Evolutionary conservation across 208 protist species (phyloP), one percentile per base, ranked within the genome.

Genomic region (Naegleria lovaniensis): DNA sequence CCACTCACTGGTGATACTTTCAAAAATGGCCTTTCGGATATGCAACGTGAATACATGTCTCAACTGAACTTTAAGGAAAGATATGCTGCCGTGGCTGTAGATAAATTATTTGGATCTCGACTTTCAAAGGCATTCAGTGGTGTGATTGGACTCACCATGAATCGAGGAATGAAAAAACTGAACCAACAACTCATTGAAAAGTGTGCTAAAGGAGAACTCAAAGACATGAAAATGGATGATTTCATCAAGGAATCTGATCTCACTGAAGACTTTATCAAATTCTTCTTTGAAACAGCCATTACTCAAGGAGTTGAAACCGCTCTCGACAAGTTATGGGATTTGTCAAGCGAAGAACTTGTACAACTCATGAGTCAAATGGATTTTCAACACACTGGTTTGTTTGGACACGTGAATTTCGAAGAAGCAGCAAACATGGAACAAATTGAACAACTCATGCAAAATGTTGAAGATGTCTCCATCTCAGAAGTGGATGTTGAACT

Each of bases 181-280:
- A 89, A 89, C 9, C 25, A 89, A 89, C 48, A 58, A 67, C 67
- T 89, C n/a, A 89, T 89, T 67, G 85, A 67, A 25, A 67, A 89
- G 11, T 38, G n/a, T 67, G 19, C 85, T n/a, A 89, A 55, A 29
- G 85, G 48, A 22, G n/a, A 58, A 40, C 13, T 89, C 5, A 29
- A 89, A 67, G 48, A 89, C 6, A 40, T 89, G n/a, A 89, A 89
- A 40, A 41, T 89, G 19, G 85, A 89, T 25, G 85, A 89, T 40
- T 89, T 89, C 39, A 67, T 89, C 11, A 39, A 89, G 41, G 85
- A 89, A 38, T 41, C n/a, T 67, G 85, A 89, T 29, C 19, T 89
- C 2, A 67, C 13, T 40, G 85, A 89, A 25, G 85, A 89, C 3
- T 58, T 89, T 67, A 89, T 67, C 33, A 36, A 40, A 89, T 41